phyloP scores from a whole-genome alignment of 192 early-diverging fungal species.

The Linnemannia elongata region DNA sequence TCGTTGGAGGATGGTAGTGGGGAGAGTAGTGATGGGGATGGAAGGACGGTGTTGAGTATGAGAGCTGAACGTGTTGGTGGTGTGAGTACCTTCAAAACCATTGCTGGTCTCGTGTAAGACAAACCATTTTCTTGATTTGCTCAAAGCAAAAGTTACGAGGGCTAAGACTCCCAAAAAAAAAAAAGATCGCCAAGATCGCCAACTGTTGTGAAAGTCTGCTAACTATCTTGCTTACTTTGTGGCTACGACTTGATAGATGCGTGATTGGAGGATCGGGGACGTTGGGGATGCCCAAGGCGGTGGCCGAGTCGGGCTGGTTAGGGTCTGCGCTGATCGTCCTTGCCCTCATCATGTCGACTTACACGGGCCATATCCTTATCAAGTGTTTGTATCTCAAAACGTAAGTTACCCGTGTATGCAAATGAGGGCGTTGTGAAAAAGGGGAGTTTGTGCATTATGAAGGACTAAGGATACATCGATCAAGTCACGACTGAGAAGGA shows the following conservation, averaged over 20 bases:
- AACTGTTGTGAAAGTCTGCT: no score
- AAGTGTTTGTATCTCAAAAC: conserved; percentile 63
- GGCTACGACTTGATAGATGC: conserved; percentile 51
- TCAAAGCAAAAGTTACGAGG: no score
- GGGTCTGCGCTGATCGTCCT: conserved; percentile 60
- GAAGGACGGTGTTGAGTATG: neutral
- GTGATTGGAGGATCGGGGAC: conserved; percentile 72
- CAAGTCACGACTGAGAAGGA: no score
- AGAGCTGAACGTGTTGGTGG: neutral
- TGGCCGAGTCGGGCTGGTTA: conserved; percentile 70
- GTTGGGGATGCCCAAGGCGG: conserved; percentile 68
- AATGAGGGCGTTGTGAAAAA: neutral
- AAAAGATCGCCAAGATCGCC: no score
- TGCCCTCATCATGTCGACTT: conserved; percentile 65
- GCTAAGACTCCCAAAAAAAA: no score
- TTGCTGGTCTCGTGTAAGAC: conserved; percentile 32
- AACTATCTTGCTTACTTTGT: neutral
- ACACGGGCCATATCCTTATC: conserved; percentile 68
- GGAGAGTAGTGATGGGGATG: neutral
- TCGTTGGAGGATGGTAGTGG: neutral
- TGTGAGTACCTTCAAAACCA: conserved; percentile 22
- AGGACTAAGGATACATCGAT: neutral
- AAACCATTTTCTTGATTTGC: no score
- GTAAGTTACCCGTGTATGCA: conserved; percentile 20
- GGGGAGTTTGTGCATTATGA: neutral